Evolutionary conservation across 2,329 filamentous ascomycete species (phyloP).

Genomic region (Incumbomyces lentus): DNA sequence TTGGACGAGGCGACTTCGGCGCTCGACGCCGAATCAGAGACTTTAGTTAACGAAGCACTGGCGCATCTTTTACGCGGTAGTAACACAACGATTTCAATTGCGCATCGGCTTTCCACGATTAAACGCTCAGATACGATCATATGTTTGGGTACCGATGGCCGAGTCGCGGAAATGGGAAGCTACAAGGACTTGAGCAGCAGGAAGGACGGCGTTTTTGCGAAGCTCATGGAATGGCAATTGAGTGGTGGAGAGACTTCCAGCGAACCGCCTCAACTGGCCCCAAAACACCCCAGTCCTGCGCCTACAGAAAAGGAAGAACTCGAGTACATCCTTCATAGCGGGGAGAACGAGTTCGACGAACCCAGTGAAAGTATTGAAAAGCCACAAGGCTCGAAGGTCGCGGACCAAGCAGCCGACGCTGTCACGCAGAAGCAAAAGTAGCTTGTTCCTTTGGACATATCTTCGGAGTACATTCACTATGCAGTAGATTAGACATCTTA

Average conservation of each 20-base stretch:
- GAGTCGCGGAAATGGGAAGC: slow-evolving; percentile 80
- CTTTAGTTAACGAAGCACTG: slow-evolving; percentile 85
- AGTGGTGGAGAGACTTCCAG: slow-evolving; percentile 57
- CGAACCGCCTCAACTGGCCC: slow-evolving; percentile 10
- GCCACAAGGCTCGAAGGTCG: slow-evolving; percentile 15
- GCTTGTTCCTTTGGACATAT: no score
- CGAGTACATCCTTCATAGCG: slow-evolving; percentile 30
- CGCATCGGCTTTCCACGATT: slow-evolving; percentile 90
- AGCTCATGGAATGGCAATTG: slow-evolving; percentile 98
- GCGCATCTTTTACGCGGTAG: slow-evolving; percentile 68
- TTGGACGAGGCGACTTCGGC: slow-evolving; percentile 94
- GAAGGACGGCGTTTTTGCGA: slow-evolving; percentile 74
- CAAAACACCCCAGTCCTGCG: slow-evolving; percentile 5
- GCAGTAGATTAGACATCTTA: no score
- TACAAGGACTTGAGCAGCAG: slow-evolving; percentile 67
- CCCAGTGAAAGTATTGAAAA: slow-evolving; percentile 28
- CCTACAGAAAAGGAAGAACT: slow-evolving; percentile 43
- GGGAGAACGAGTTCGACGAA: slow-evolving; percentile 27
- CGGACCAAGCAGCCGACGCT: slow-evolving; percentile 12
- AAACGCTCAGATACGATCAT: slow-evolving; percentile 93
- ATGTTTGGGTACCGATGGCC: slow-evolving; percentile 75
- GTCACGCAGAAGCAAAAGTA: slow-evolving; percentile 13
- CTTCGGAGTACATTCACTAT: no score
- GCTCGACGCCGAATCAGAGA: slow-evolving; percentile 92
- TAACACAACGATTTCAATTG: slow-evolving; percentile 96